Conservation (phyloP, 2,329 filamentous ascomycete species). For the Phyllachora maydis region DNA sequence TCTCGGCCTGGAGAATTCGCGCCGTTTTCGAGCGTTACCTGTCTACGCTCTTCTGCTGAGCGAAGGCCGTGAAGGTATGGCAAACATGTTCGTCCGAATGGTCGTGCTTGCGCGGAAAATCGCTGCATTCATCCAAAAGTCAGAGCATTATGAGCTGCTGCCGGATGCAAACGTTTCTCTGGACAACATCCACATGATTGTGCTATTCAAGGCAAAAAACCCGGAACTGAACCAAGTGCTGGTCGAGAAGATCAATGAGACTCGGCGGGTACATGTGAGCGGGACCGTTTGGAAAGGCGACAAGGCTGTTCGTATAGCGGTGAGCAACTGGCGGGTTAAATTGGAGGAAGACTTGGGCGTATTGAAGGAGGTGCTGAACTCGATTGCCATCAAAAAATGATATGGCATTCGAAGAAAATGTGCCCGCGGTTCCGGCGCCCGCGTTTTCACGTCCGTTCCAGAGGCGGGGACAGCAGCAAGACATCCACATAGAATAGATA, state of each 20-base stretch:
- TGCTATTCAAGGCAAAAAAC: conserved; percentile 58
- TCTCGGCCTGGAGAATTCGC: conserved; percentile 76
- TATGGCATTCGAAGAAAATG: too few relatives aligned
- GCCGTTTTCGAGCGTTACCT: conserved; percentile 77
- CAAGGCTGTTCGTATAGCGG: conserved; percentile 62
- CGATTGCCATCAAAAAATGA: background rate
- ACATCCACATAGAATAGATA: too few relatives aligned
- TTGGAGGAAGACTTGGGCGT: conserved; percentile 42
- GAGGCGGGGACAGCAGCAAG: too few relatives aligned
- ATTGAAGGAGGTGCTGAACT: conserved; percentile 31
- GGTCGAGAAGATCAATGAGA: conserved; percentile 53
- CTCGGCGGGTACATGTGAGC: conserved; percentile 60
- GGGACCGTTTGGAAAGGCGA: conserved; percentile 58
- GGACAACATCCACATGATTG: conserved; percentile 39
- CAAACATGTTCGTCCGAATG: conserved; percentile 50
- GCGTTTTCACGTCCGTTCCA: too few relatives aligned
- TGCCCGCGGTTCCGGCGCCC: too few relatives aligned
- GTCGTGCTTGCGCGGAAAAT: conserved; percentile 49
- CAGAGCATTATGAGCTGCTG: conserved; percentile 44
- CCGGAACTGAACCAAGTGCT: conserved; percentile 40
- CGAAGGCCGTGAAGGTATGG: conserved; percentile 51
- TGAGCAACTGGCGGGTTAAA: conserved; percentile 69
- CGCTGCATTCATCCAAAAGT: conserved; percentile 38
- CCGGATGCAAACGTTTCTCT: conserved; percentile 21
- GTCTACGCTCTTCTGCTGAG: conserved; percentile 63